Percentiles rank a stretch among this genome's conserved stretches.
phyloP scores from a whole-genome alignment of 768 basidiomycete species.

The Pluteus cervinus region DNA sequence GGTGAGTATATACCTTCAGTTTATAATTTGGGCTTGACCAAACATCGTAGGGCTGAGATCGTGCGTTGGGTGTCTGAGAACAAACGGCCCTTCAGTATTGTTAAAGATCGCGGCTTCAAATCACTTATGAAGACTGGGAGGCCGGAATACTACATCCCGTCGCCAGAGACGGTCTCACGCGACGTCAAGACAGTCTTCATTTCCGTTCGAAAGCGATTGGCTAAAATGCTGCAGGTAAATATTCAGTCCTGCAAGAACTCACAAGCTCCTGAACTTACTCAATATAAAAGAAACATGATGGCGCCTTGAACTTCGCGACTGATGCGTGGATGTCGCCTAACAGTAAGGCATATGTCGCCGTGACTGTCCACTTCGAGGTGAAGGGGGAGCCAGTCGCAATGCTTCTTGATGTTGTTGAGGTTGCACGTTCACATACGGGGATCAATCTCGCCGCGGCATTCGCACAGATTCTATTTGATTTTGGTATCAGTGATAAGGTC shows the following conservation, averaged over 20 bases:
- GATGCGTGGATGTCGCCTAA: slow-evolving; percentile 34
- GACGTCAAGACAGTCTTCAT: slow-evolving; percentile 8
- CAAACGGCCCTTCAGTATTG: slow-evolving; percentile 8
- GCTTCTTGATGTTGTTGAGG: slow-evolving; percentile 31
- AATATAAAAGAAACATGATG: slow-evolving; percentile 3
- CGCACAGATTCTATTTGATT: slow-evolving; percentile 23
- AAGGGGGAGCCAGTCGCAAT: slow-evolving; percentile 19
- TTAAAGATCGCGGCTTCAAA: slow-evolving; percentile 11
- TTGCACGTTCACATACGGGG: slow-evolving; percentile 25
- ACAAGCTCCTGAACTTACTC: background rate
- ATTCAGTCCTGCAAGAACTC: too few relatives aligned
- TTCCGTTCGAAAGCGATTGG: slow-evolving; percentile 3
- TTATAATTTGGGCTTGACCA: slow-evolving; percentile 4
- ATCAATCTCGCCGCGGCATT: slow-evolving; percentile 27
- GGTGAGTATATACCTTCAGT: slow-evolving; percentile 11
- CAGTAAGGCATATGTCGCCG: slow-evolving; percentile 23
- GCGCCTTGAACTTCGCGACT: slow-evolving; percentile 12
- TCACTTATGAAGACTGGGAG: slow-evolving; percentile 3
- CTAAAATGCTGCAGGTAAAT: slow-evolving; percentile 9
- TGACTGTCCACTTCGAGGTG: slow-evolving; percentile 26
- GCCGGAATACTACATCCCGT: slow-evolving; percentile 8
- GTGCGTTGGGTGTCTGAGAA: slow-evolving; percentile 17
- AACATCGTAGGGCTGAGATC: slow-evolving; percentile 17
- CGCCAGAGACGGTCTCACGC: slow-evolving; percentile 5
- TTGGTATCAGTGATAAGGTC: slow-evolving; percentile 27